A percentile compares a stretch with the other conserved stretches of the same genome.
Conservation (phyloP, 2,329 filamentous ascomycete species). For the Nigrograna mackinnonii region DNA sequence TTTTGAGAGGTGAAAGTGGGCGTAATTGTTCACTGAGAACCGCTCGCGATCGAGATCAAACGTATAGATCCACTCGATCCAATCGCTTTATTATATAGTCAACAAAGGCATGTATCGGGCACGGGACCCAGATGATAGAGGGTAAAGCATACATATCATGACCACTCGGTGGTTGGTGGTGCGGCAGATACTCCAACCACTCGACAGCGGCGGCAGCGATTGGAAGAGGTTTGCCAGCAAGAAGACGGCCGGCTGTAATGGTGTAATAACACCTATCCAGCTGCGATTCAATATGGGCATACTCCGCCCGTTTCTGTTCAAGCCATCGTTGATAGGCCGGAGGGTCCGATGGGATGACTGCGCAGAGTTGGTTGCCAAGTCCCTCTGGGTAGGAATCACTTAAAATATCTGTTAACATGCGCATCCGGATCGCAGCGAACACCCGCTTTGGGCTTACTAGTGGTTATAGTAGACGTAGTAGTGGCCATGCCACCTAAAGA, state of each 20-base stretch:
- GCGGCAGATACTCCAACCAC: neutral
- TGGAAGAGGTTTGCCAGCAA: neutral
- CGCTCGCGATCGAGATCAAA: neutral
- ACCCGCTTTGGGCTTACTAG: too few species aligned
- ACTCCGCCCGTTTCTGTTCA: neutral
- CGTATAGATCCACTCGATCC: slow-evolving; percentile 1
- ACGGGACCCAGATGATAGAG: too few species aligned
- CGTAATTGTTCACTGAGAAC: neutral
- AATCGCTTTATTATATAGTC: neutral
- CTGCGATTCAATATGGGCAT: neutral
- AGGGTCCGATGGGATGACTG: neutral
- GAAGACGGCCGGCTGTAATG: neutral
- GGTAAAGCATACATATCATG: neutral
- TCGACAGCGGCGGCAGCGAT: neutral
- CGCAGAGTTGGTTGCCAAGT: neutral
- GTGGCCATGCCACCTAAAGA: slow-evolving; percentile 2
- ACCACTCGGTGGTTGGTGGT: neutral
- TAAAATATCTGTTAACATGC: too few species aligned
- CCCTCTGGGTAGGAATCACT: neutral
- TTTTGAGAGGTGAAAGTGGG: neutral
- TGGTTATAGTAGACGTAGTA: slow-evolving; percentile 9
- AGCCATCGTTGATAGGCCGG: neutral
- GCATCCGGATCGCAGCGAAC: too few species aligned
- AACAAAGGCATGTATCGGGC: too few species aligned
- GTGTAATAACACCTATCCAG: too few species aligned